Percentiles rank a stretch among this genome's conserved stretches.
Evolutionary conservation across 169 alveolate species (phyloP).

Genomic region (Miamiensis avidus): DNA sequence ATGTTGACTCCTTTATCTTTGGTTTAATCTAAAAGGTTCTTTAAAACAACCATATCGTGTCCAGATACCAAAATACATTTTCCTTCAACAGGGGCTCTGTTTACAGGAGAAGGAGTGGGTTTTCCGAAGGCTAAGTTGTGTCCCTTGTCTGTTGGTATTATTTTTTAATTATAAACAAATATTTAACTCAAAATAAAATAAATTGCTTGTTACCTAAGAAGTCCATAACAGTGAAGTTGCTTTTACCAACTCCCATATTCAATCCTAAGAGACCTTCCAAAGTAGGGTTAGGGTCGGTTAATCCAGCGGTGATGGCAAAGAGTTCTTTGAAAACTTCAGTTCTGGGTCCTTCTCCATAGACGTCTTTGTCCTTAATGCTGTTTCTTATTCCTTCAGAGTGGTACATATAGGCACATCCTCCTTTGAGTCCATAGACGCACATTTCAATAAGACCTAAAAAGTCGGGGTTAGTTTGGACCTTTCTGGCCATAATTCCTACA

Average conservation of each 20-base stretch:
- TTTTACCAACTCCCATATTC: background rate
- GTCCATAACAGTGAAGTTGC: background rate
- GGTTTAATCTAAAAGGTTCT: background rate
- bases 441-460: background rate
- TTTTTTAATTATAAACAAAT: too few species aligned
- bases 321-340: background rate
- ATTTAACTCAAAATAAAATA: too few species aligned
- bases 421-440: background rate
- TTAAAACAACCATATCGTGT: background rate
- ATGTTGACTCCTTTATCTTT: background rate
- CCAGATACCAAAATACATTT: background rate
- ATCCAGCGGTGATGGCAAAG: background rate
- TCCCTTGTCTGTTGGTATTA: background rate
- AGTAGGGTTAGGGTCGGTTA: background rate
- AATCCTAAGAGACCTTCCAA: background rate
- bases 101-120: background rate
- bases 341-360: background rate
- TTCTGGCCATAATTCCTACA: background rate
- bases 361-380: background rate
- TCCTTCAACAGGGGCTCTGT: background rate
- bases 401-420: background rate
- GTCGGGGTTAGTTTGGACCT: background rate
- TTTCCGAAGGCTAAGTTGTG: background rate
- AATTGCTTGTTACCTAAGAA: background rate
- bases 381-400: background rate